Base-by-base conservation (phyloP, 2,329 filamentous ascomycete species). In the Epichloe bromicola region DNA sequence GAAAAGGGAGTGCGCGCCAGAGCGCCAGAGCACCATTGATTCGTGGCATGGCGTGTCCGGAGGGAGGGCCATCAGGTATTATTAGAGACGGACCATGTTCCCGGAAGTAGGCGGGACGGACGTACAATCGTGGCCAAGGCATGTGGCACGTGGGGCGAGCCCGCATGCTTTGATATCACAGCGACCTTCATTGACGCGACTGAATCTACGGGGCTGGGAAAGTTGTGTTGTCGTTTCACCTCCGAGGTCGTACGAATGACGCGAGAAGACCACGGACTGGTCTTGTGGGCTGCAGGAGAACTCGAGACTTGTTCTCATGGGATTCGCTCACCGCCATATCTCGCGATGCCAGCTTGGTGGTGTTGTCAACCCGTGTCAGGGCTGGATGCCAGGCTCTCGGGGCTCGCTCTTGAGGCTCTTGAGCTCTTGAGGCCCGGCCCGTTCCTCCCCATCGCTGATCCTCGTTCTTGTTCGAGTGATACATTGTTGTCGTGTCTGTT, bases 111-210 rank as follows among this genome's bases (percentile, higher is more conserved):
- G 26, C 26, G 8, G 26, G 26, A 30, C 26, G 8, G 1, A 30
- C 15, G 30, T 30, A 39, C 38, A 50, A 50, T 47, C 50, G 46
- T 46, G 56, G 56, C 56, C 56, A 57, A 52, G 50, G 51, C 55
- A 48, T 56, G 26, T 48, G 19, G 53, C 56, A 57, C 56, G 56
- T 57, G 56, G 56, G 52, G 17, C 17, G 38, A 39, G 12, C 37
- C 30, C 8, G 30, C 8, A 30, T 30, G 30, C 30, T 30, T 30
- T 30, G 30, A 30, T 30, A 30, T 30, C 30, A 30, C 30, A 11
- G 30, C 30, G 30, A 30, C 30, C 3, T 30, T 30, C 10, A 11
- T 30, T 11, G 30, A 30, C 30, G 30, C 30, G 30, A 30, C 30
- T 30, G 8, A 30, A 30, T 11, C 30, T 30, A 30, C 30, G 30